These are phyloP conservation scores for Xenoacremonium recifei DNA, from an alignment of 2,329 filamentous ascomycete genomes.

Conservation along the genomic window DNA sequence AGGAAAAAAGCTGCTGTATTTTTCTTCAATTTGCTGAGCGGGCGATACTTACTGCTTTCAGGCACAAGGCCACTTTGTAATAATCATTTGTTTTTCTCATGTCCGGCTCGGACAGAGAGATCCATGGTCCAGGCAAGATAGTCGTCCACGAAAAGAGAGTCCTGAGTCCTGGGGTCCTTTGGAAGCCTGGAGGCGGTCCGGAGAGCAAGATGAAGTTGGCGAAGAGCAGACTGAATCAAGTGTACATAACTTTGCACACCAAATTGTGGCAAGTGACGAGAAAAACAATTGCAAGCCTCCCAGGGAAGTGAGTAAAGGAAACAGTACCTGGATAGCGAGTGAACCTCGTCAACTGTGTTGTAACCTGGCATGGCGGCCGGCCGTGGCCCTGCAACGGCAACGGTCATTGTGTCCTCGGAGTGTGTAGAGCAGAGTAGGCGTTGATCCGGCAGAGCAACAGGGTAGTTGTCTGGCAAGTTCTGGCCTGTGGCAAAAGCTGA, in stretches of 20 bases:
- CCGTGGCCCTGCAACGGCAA: slow-evolving; percentile 46
- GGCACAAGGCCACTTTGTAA: slow-evolving; percentile 18
- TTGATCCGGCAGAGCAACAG: slow-evolving; percentile 28
- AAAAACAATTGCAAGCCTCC: slow-evolving; percentile 39
- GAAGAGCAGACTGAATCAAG: slow-evolving; percentile 24
- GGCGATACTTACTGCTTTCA: slow-evolving; percentile 41
- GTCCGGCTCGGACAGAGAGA: slow-evolving; percentile 31
- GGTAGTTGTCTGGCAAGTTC: slow-evolving; percentile 25
- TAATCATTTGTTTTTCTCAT: slow-evolving; percentile 28
- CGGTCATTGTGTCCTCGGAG: slow-evolving; percentile 47
- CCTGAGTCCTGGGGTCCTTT: slow-evolving; percentile 14
- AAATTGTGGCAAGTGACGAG: no score
- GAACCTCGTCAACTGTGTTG: slow-evolving; percentile 56
- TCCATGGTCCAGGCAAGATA: slow-evolving; percentile 10
- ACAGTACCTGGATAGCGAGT: slow-evolving; percentile 62
- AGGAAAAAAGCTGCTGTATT: slow-evolving; percentile 7
- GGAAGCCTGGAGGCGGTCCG: no score
- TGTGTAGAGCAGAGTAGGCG: slow-evolving; percentile 27
- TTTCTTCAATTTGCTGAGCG: slow-evolving; percentile 24
- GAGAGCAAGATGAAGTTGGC: slow-evolving; percentile 15
- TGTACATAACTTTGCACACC: slow-evolving; percentile 29
- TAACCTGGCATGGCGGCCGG: slow-evolving; percentile 53
- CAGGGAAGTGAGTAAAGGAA: slow-evolving; percentile 45
- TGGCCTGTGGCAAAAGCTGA: slow-evolving; percentile 23
- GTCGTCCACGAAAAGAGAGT: slow-evolving; percentile 9